Evolutionary conservation across 2,329 filamentous ascomycete species (phyloP).

Genomic region (Fusarium sp.): DNA sequence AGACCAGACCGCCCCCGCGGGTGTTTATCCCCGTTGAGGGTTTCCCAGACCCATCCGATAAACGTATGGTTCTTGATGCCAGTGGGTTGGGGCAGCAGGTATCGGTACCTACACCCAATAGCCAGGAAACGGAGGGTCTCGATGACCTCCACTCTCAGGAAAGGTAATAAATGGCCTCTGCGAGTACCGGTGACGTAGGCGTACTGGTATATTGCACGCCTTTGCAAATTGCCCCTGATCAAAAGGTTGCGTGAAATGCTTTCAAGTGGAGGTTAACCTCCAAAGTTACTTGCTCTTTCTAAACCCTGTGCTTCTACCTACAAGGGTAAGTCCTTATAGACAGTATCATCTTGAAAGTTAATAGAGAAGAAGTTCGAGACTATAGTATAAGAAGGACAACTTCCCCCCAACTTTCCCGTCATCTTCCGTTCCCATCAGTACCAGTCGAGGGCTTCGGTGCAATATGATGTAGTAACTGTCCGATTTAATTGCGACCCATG

Average conservation of each 20-base stretch:
- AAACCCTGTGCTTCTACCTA: not conserved
- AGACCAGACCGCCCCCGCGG: constrained; percentile 14
- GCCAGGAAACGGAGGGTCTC: not conserved
- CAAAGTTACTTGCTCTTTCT: not conserved
- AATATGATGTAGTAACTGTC: not conserved
- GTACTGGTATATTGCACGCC: not conserved
- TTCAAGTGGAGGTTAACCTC: not conserved
- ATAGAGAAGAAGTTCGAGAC: not conserved
- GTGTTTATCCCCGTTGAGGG: not conserved
- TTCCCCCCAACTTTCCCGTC: no score
- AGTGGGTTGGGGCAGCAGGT: not conserved
- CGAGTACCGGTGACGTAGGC: not conserved
- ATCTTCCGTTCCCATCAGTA: not conserved
- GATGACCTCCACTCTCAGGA: not conserved
- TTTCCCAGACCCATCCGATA: constrained; percentile 13
- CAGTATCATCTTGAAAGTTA: not conserved
- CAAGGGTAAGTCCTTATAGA: not conserved
- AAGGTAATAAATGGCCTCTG: not conserved
- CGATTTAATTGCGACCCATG: not conserved
- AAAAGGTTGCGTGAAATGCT: not conserved
- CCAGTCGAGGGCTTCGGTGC: not conserved
- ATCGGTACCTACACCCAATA: no score
- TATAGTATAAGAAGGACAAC: not conserved
- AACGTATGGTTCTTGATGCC: constrained; percentile 29
- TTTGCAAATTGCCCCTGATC: not conserved